These are phyloP conservation scores for sorghum (Sorghum bicolor) DNA, from an alignment of 176 grass and related monocot genomes.

Conservation along the genomic window Sorghum_bicolor_NCBIv3 NC_012873.2:3156501-3157000, in stretches of 20 bases:
- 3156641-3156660: no score
- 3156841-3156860: slow-evolving; percentile 41
- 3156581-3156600: no score
- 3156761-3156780: slow-evolving; percentile 36
- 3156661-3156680: no score
- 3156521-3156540: slow-evolving; percentile 55
- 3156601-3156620: no score
- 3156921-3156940: background rate
- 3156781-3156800: slow-evolving; percentile 55
- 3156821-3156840: slow-evolving; percentile 52
- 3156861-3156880: slow-evolving; percentile 88
- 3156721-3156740: background rate
- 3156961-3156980: background rate
- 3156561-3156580: background rate
- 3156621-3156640: no score
- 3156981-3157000: background rate
- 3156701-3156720: background rate
- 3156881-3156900: slow-evolving; percentile 59
- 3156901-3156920: slow-evolving; percentile 51
- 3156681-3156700: no score
- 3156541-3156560: background rate
- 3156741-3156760: background rate
- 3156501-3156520: slow-evolving; percentile 52
- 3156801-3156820: slow-evolving; percentile 63
- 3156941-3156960: background rate